These are phyloP conservation scores for Fusarium papillatum DNA, from an alignment of 2,329 filamentous ascomycete species.

Conservation along the genomic window DNA sequence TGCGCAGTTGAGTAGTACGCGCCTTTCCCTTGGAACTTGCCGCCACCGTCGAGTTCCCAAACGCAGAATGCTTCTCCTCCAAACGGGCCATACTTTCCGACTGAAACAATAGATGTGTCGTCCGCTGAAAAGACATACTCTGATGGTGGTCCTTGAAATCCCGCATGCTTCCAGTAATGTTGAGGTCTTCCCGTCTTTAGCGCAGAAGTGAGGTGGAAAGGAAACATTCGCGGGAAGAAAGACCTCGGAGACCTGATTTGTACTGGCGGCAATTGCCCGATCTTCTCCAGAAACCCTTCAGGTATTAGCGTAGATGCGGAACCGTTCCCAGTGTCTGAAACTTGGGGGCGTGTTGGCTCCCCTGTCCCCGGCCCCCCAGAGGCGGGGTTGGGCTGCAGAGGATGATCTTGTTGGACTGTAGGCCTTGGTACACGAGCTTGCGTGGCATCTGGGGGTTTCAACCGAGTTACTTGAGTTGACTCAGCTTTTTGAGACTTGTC, in stretches of 20 bases:
- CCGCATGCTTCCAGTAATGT: background rate
- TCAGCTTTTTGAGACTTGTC: no score
- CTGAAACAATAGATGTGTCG: background rate
- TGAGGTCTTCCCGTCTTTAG: background rate
- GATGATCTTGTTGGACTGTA: no score
- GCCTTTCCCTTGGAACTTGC: background rate
- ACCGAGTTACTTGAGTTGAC: no score
- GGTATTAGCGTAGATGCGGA: background rate
- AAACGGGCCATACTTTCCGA: no score
- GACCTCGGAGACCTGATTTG: background rate
- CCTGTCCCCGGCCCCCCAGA: no score
- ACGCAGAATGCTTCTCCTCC: background rate
- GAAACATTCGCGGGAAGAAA: background rate
- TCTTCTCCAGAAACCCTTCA: rapidly evolving
- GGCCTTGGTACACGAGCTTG: no score
- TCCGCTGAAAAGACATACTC: background rate
- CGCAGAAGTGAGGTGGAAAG: background rate
- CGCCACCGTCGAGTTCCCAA: background rate
- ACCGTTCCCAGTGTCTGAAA: background rate
- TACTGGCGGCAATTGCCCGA: background rate
- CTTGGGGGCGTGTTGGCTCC: background rate
- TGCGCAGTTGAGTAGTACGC: background rate
- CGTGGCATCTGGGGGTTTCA: no score
- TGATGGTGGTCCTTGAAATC: background rate
- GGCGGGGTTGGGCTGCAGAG: no score